Base-by-base conservation (phyloP, 805 yeast species). In the Monosporozyma aerobia region DNA sequence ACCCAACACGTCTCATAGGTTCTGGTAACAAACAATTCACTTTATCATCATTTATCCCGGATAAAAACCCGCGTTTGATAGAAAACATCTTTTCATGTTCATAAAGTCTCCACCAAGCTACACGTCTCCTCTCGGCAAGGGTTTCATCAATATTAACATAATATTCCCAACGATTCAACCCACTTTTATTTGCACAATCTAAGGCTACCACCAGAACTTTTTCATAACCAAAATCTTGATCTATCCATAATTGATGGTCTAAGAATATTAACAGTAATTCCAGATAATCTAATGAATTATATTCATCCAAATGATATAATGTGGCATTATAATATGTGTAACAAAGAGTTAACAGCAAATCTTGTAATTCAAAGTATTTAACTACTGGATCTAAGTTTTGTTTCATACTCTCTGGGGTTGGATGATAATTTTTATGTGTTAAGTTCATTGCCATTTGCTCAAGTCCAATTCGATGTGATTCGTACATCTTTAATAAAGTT, bases 91-190 rank as follows among this genome's bases (percentile, higher is more conserved):
- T 62, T 50, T 64, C 69, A 52, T 59, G 55, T 27, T 51, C 44
- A 44, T 59, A 67, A 25, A 64, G 52, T 47, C 54, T 59, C 71
- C 71, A 68, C 69, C 68, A 65, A 3, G 59, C 40, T 13, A 35
- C 47, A 48, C 70, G 56, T 37, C 67, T 56, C 32, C 59, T 55
- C 44, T 67, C 70, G 5, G 70, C 67, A 2, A 53, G 48, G 8
- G 43, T 51, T 52, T 65, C 69, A 50, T 61, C 63, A 32, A 64
- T 49, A 2, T 68, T 69, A 14, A 64, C 64, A 52, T 65, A 67
- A 52, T 56, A 63, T 48, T 68, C 71, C 70, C 70, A 68, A 40
- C 68, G 61, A 14, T 59, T 53, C 4, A 67, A 55, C 1, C 70
- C 71, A 40, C 61, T 44, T 27, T 54, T 57, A 13, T 51, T 51